A percentile compares a stretch with the other conserved stretches of the same genome.
phyloP scores from a whole-genome alignment of 192 early-diverging fungal genomes.

The Mortierella claussenii region DNA sequence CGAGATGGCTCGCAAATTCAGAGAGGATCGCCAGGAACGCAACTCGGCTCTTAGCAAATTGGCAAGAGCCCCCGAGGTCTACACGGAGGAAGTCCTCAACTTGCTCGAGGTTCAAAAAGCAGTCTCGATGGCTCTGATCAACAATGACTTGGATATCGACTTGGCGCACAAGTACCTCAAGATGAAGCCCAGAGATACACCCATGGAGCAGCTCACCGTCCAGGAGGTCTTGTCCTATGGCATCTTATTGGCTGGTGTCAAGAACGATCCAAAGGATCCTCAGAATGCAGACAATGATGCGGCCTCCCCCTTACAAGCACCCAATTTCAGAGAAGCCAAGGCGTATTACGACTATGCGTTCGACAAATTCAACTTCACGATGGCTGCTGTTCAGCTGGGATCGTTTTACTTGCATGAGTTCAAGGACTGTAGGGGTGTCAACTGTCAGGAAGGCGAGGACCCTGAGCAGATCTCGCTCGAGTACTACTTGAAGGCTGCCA shows the following conservation, averaged over 20 bases:
- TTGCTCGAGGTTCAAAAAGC: slow-evolving; percentile 59
- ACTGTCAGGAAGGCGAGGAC: slow-evolving; percentile 58
- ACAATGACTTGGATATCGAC: slow-evolving; percentile 57
- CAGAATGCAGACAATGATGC: slow-evolving; percentile 1
- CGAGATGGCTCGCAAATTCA: slow-evolving; percentile 57
- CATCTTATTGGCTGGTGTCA: slow-evolving; percentile 40
- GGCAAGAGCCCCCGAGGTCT: slow-evolving; percentile 53
- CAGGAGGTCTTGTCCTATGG: slow-evolving; percentile 52
- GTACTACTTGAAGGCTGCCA: slow-evolving; percentile 60
- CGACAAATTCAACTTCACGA: slow-evolving; percentile 57
- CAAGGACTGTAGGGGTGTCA: slow-evolving; percentile 56
- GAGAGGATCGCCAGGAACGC: slow-evolving; percentile 56
- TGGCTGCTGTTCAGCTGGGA: slow-evolving; percentile 64
- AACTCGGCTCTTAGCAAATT: slow-evolving; percentile 60
- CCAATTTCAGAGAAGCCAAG: slow-evolving; percentile 53
- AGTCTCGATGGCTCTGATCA: slow-evolving; percentile 51
- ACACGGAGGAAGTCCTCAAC: slow-evolving; percentile 53
- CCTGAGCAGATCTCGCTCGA: slow-evolving; percentile 57
- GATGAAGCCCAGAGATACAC: slow-evolving; percentile 25
- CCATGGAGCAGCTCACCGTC: slow-evolving; percentile 48
- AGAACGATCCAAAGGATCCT: neutral
- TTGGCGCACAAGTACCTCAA: slow-evolving; percentile 54
- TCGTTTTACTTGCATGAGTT: slow-evolving; percentile 61
- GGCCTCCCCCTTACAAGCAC: slow-evolving; percentile 1
- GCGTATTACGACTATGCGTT: slow-evolving; percentile 58